phyloP scores from a whole-genome alignment of 1,284 basidiomycete species.

The Moniliella sp. region DNA sequence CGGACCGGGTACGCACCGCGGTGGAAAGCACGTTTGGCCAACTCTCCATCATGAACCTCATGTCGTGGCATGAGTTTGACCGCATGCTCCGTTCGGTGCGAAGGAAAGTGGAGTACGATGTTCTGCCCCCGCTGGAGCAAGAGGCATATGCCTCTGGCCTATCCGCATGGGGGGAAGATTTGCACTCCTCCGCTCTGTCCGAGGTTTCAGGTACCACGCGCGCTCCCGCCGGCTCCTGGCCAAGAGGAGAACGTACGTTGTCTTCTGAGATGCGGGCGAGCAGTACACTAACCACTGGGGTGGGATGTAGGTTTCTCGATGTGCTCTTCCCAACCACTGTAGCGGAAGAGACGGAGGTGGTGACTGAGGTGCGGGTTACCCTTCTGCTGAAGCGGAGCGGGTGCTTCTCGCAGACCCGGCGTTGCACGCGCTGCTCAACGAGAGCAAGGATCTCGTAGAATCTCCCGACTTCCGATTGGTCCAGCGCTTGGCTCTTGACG shows the following conservation, averaged over 20 bases:
- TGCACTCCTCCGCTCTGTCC: background rate
- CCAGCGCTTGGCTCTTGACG: slow-evolving; percentile 48
- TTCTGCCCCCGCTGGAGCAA: background rate
- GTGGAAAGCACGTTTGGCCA: slow-evolving; percentile 63
- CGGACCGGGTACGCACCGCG: slow-evolving; percentile 48
- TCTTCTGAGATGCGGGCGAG: too few relatives aligned
- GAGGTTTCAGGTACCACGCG: background rate
- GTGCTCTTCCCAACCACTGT: slow-evolving; percentile 19
- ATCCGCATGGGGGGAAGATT: background rate
- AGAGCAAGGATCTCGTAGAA: slow-evolving; percentile 47
- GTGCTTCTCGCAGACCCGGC: slow-evolving; percentile 37
- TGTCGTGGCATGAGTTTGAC: slow-evolving; percentile 49
- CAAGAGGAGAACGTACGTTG: background rate
- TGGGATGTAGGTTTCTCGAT: slow-evolving; percentile 33
- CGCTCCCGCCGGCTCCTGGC: background rate
- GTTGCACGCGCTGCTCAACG: slow-evolving; percentile 47
- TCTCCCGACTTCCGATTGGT: slow-evolving; percentile 51
- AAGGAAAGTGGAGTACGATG: slow-evolving; percentile 43
- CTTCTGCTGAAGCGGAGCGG: background rate
- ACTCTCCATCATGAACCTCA: slow-evolving; percentile 53
- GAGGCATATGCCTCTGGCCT: background rate
- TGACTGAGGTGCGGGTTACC: slow-evolving; percentile 20
- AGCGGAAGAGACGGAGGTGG: slow-evolving; percentile 14
- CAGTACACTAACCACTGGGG: too few relatives aligned
- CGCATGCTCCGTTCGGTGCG: slow-evolving; percentile 50